These are phyloP conservation scores for Plasmodium adleri DNA, from an alignment of 169 alveolate genomes.

Conservation along the genomic window DNA sequence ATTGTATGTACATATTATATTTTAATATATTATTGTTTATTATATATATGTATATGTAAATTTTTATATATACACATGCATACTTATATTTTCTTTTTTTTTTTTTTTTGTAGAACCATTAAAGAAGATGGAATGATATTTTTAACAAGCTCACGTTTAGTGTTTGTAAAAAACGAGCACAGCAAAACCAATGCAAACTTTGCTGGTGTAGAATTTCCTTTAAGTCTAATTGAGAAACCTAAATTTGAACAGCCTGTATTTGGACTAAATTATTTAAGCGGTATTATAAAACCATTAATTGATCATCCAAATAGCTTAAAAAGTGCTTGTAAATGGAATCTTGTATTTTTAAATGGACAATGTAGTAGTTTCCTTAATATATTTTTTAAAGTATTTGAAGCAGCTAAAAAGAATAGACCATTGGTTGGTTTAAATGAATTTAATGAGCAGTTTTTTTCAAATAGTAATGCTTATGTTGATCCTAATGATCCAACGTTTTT, in stretches of 20 bases:
- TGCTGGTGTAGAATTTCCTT: conserved; percentile 61
- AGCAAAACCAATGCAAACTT: conserved; percentile 70
- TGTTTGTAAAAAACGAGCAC: conserved; percentile 41
- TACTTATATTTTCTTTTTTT: conserved; percentile 10
- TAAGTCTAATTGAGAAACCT: conserved; percentile 54
- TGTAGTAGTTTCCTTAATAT: conserved; percentile 64
- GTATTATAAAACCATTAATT: conserved; percentile 48
- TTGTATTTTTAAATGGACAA: conserved; percentile 60
- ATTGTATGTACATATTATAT: background rate
- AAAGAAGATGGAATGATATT: conserved; percentile 71
- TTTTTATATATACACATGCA: background rate
- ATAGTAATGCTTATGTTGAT: conserved; percentile 75
- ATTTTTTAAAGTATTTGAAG: conserved; percentile 73
- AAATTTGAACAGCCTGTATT: conserved; percentile 77
- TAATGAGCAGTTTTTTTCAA: conserved; percentile 56
- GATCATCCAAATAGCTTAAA: conserved; percentile 64
- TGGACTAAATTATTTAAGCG: conserved; percentile 65
- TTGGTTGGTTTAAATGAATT: conserved; percentile 37
- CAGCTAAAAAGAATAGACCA: conserved; percentile 55
- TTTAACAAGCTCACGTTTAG: conserved; percentile 72
- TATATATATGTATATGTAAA: background rate
- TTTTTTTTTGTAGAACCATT: conserved; percentile 52
- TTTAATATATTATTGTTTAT: background rate
- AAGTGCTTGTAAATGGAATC: conserved; percentile 68
- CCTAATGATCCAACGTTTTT: conserved; percentile 74